Base-by-base conservation (phyloP, 1,284 basidiomycete species). In the Irpex sp. region DNA sequence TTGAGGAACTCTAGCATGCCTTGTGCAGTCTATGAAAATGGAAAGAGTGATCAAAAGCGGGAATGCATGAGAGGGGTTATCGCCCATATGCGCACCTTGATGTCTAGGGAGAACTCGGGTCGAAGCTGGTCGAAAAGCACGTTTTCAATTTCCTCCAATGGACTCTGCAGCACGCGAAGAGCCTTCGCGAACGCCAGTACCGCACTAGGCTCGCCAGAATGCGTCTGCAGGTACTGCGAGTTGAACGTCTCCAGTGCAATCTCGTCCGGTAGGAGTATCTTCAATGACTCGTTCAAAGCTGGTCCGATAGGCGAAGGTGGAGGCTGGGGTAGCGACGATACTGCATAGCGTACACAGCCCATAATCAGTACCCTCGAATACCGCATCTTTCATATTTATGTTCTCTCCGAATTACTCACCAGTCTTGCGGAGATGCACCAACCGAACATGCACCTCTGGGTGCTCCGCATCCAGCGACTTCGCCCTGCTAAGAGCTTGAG, bases 361-460 rank as follows among this genome's bases (percentile, higher is more conserved):
- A 19, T 17, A 31, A 15, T 26, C 26, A 26, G 26, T 26, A 26
- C 26, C 26, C 26, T 26, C 26, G 26, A 26, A 26, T 26, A 26
- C 26, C 26, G 26, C 26, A 26, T 26, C 3, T 26, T 26, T 26
- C 26, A 4, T 26, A 26, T 26, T 26, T 26, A 21, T 21, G 26
- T 26, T 26, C 4, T 26, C 26, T 26, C 26, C 26, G 26, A 26
- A 26, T 26, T 2, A 61, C 81, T 63, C 63, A 88, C 90, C 78
- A 70, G 75, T 75, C 64, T 77, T 76, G 36, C 83, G 81, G 70
- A 96, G 83, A 69, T 92, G 82, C 4, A 93, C 79, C 31, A 91
- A 74, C 53, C 91, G 85, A 8, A 87, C 71, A 67, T 96, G 92
- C 36, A 97, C 75, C 51, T 87, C 83, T 0, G 94, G 83, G 63